Conservation (phyloP, 2,329 filamentous ascomycete species). For the Phialophora expanda region DNA sequence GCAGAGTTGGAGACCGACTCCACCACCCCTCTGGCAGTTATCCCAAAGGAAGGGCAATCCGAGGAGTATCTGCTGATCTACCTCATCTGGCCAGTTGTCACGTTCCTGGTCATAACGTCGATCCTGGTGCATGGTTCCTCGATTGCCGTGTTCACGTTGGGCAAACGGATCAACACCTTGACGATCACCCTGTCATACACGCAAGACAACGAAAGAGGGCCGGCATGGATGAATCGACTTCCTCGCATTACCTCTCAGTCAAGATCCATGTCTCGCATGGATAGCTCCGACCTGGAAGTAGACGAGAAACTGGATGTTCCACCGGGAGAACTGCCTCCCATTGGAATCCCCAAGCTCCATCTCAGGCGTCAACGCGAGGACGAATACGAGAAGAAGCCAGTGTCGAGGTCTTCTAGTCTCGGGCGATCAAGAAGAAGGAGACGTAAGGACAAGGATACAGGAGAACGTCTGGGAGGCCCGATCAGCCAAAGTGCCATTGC, state of each 20-base stretch:
- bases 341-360: slow-evolving; percentile 75
- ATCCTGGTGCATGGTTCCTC: slow-evolving; percentile 98
- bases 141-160: slow-evolving; percentile 94
- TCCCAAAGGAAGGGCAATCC: slow-evolving; percentile 52
- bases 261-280: slow-evolving; percentile 80
- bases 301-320: slow-evolving; percentile 65
- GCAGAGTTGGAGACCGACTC: slow-evolving; percentile 82
- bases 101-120: slow-evolving; percentile 90
- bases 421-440: slow-evolving; percentile 60
- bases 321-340: slow-evolving; percentile 72
- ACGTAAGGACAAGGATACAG: slow-evolving; percentile 71
- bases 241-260: slow-evolving; percentile 83
- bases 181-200: slow-evolving; percentile 97
- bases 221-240: slow-evolving; percentile 92
- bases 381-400: slow-evolving; percentile 59
- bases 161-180: slow-evolving; percentile 96
- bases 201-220: slow-evolving; percentile 81
- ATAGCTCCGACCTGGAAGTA: slow-evolving; percentile 45
- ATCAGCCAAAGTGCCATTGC: slow-evolving; percentile 88
- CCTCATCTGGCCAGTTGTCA: slow-evolving; percentile 93
- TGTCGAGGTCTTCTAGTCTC: slow-evolving; percentile 61
- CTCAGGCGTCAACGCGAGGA: slow-evolving; percentile 81
- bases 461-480: slow-evolving; percentile 80
- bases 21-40: slow-evolving; percentile 74
- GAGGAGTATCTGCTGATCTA: slow-evolving; percentile 74